These are phyloP conservation scores for Xylaria nigripes DNA, from an alignment of 495 filamentous ascomycete genomes.

Conservation along the genomic window DNA sequence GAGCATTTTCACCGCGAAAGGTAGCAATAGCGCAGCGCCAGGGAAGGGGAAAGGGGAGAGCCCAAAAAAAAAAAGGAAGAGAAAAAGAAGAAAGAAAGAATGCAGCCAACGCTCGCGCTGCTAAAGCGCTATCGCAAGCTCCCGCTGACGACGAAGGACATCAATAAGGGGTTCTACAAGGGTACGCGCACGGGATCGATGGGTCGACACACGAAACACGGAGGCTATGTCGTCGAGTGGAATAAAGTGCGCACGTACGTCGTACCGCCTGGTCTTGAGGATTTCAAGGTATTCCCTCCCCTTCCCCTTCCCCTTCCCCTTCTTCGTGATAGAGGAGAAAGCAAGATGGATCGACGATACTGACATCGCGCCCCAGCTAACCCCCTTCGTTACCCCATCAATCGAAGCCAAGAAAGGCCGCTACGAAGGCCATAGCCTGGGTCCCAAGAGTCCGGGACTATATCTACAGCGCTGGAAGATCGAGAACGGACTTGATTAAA, in stretches of 20 bases:
- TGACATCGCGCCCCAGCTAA: constrained; percentile 51
- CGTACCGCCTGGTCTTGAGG: constrained; percentile 56
- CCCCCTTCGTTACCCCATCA: constrained; percentile 70
- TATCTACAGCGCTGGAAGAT: constrained; percentile 63
- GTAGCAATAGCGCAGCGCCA: not conserved
- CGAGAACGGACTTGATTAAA: constrained; percentile 55
- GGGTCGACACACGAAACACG: constrained; percentile 78
- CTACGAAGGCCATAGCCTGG: constrained; percentile 39
- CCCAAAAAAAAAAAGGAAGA: constrained; percentile 1
- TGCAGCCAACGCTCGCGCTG: constrained; percentile 66
- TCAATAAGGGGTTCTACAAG: constrained; percentile 94
- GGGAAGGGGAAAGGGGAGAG: not conserved
- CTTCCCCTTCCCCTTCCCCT: constrained; percentile 13
- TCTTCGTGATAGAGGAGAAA: not conserved
- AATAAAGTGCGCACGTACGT: constrained; percentile 85
- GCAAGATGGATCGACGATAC: not conserved
- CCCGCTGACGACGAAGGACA: constrained; percentile 79
- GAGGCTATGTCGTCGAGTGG: constrained; percentile 76
- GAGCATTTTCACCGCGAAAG: too few species aligned
- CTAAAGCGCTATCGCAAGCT: constrained; percentile 56
- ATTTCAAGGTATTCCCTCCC: constrained; percentile 56
- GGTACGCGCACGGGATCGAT: constrained; percentile 81
- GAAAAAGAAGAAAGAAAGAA: constrained; percentile 16
- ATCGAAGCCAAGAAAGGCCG: constrained; percentile 44
- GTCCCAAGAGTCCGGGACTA: constrained; percentile 46